Conservation (phyloP, 202 grass and related monocot genomes). For the Saccharum hybrid region DNA sequence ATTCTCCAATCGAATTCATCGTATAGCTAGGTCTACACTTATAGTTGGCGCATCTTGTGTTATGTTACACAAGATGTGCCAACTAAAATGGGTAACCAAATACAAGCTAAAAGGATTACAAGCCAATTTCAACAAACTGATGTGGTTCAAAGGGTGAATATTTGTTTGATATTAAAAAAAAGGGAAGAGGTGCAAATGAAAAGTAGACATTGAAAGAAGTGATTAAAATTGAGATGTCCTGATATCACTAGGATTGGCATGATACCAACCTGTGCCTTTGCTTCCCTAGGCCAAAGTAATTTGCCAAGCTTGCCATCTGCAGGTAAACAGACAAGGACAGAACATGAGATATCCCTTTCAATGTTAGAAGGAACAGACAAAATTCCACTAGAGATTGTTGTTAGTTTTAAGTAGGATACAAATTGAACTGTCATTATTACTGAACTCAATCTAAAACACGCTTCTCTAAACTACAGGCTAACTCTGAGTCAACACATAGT, state of each 20-base stretch:
- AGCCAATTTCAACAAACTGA: conserved; percentile 26
- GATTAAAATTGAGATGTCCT: conserved; percentile 7
- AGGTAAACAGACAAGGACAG: conserved; percentile 33
- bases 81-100: conserved; percentile 1
- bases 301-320: conserved; percentile 96
- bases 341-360: conserved; percentile 29
- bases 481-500: conserved; percentile 11
- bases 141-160: not conserved
- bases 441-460: not conserved
- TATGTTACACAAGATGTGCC: not conserved
- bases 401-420: not conserved
- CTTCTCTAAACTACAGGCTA: conserved; percentile 1
- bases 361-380: conserved; percentile 8
- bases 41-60: not conserved
- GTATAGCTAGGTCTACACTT: not conserved
- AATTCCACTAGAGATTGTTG: not conserved
- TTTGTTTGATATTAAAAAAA: not conserved
- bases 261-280: conserved; percentile 79
- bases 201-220: not conserved
- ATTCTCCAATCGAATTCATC: not conserved
- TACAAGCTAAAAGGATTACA: conserved; percentile 4
- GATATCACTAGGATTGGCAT: conserved; percentile 14
- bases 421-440: not conserved
- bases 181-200: conserved; percentile 3
- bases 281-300: conserved; percentile 80